These are phyloP conservation scores for Neofusicoccum sp. DNA, from an alignment of 2,329 filamentous ascomycete genomes.

Conservation along the genomic window DNA sequence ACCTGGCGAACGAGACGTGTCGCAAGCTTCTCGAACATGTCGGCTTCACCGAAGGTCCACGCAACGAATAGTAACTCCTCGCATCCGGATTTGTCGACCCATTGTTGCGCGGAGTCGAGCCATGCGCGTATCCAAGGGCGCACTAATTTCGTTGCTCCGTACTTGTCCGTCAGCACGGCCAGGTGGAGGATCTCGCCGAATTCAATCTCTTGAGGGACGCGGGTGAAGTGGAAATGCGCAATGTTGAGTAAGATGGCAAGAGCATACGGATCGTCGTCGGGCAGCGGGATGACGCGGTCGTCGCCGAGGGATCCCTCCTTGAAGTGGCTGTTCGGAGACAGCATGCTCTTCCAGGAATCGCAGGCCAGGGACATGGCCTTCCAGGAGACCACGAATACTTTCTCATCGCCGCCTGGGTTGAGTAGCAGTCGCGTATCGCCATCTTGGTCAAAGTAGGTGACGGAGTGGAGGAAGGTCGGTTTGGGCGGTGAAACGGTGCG, in stretches of 20 bases:
- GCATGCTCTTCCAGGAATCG: neutral
- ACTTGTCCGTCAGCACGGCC: slow-evolving; percentile 14
- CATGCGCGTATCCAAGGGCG: slow-evolving; percentile 6
- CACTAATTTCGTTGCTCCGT: neutral
- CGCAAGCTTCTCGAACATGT: neutral
- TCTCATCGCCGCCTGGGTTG: neutral
- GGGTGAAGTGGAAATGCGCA: slow-evolving; percentile 16
- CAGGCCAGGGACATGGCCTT: slow-evolving; percentile 5
- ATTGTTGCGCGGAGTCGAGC: neutral
- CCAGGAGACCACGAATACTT: neutral
- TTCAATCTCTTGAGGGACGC: neutral
- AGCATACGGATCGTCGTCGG: slow-evolving; percentile 16
- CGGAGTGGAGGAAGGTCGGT: no score
- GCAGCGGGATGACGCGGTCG: slow-evolving; percentile 1
- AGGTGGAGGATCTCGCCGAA: neutral
- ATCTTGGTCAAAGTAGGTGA: no score
- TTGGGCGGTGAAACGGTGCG: no score
- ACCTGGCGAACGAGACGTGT: neutral
- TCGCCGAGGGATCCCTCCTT: neutral
- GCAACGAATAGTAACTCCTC: slow-evolving; percentile 13
- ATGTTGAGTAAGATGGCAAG: slow-evolving; percentile 19
- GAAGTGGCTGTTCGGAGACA: neutral
- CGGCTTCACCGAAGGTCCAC: neutral
- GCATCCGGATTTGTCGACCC: neutral
- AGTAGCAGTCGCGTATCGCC: neutral